Evolutionary conservation across 129 eudicot genomes (phyloP).

Genomic region (Ambrosia trifida): DNA sequence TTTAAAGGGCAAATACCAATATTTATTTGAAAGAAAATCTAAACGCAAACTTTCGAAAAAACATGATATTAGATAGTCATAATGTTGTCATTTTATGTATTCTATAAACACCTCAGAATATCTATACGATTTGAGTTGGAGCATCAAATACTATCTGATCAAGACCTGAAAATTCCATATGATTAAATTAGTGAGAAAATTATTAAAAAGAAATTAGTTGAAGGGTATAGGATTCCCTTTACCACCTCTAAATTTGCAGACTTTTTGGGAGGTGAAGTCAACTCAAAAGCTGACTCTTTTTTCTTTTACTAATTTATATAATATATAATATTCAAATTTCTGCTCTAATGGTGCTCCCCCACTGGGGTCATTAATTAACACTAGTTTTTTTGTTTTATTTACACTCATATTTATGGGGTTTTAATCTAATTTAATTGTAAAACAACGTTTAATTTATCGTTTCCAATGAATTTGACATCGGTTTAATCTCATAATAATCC

Average conservation of each 20-base stretch:
- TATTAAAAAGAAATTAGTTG: conserved; percentile 26
- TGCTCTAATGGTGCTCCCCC: conserved; percentile 49
- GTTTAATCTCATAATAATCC: conserved; percentile 43
- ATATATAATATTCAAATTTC: conserved; percentile 10
- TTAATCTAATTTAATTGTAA: conserved; percentile 16
- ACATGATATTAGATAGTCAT: neutral
- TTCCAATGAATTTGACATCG: conserved; percentile 38
- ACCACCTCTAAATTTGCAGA: conserved; percentile 45
- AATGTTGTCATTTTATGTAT: conserved; percentile 7
- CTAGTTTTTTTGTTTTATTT: conserved; percentile 30
- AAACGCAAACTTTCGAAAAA: neutral
- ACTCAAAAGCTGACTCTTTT: conserved; percentile 45
- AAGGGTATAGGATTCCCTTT: conserved; percentile 47
- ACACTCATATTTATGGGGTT: conserved; percentile 38
- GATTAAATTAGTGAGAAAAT: conserved; percentile 1
- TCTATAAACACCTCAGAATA: neutral
- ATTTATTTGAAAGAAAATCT: neutral
- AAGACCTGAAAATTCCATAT: conserved; percentile 31
- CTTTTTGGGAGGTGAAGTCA: conserved; percentile 51
- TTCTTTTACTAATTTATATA: conserved; percentile 17
- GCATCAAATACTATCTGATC: conserved; percentile 33
- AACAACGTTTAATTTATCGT: conserved; percentile 19
- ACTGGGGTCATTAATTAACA: conserved; percentile 43
- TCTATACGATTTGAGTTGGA: conserved; percentile 17
- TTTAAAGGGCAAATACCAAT: neutral